Conservation (phyloP, 306 rosid genomes). For the Fragaria ananassa region DNA sequence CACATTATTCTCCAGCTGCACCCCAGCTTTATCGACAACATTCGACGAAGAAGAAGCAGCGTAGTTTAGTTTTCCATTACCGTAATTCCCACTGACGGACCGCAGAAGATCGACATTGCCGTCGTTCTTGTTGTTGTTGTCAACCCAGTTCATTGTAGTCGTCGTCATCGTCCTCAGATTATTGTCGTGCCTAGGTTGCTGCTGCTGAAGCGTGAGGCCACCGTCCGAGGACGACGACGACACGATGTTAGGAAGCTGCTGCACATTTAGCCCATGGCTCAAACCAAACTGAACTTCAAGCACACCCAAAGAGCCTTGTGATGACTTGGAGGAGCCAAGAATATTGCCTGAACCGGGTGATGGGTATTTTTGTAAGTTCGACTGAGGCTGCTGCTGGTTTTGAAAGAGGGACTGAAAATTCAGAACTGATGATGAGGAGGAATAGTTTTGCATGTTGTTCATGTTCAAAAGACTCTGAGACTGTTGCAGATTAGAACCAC, state of each 20-base stretch:
- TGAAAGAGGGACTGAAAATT: slow-evolving; percentile 54
- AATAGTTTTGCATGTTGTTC: slow-evolving; percentile 42
- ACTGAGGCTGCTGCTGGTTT: background rate
- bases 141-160: slow-evolving; percentile 27
- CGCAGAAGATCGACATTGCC: slow-evolving; percentile 27
- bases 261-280: slow-evolving; percentile 29
- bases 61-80: slow-evolving; percentile 36
- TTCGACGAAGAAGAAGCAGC: slow-evolving; percentile 46
- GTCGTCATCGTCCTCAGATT: slow-evolving; percentile 10
- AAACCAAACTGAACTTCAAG: slow-evolving; percentile 51
- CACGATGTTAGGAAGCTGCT: slow-evolving; percentile 32
- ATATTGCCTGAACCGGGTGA: slow-evolving; percentile 15
- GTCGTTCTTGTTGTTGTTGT: slow-evolving; percentile 10
- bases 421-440: slow-evolving; percentile 27
- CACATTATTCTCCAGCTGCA: slow-evolving; percentile 31
- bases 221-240: slow-evolving; percentile 31
- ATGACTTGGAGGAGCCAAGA: slow-evolving; percentile 26
- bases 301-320: slow-evolving; percentile 31
- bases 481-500: slow-evolving; percentile 12
- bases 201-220: background rate
- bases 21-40: slow-evolving; percentile 29
- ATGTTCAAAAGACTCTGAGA: slow-evolving; percentile 33
- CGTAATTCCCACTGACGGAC: slow-evolving; percentile 37
- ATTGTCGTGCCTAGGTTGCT: slow-evolving; percentile 21
- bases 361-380: slow-evolving; percentile 27